A percentile compares a stretch with the other conserved stretches of the same genome.
Conservation (phyloP, 352 stramenopile genomes). For the Globisporangium splendens region DNA sequence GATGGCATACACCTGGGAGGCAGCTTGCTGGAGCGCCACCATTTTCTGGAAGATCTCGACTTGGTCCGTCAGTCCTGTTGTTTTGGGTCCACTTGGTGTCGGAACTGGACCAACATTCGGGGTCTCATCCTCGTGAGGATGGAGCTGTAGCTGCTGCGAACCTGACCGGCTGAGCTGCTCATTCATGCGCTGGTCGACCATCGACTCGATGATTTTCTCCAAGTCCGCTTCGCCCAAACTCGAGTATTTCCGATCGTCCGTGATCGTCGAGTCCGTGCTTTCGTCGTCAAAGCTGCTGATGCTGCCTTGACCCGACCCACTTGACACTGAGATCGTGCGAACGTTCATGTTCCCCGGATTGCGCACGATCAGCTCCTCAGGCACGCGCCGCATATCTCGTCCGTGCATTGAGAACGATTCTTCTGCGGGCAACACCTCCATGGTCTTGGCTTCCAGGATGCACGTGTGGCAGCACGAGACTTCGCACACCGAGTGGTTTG, state of each 20-base stretch:
- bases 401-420: slow-evolving; percentile 12
- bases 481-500: slow-evolving; percentile 11
- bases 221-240: slow-evolving; percentile 13
- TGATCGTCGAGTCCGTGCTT: not conserved
- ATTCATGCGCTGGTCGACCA: slow-evolving; percentile 16
- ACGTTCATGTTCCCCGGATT: not conserved
- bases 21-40: slow-evolving; percentile 35
- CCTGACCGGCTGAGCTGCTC: not conserved
- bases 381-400: not conserved
- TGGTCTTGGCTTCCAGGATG: slow-evolving; percentile 21
- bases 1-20: slow-evolving; percentile 34
- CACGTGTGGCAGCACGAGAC: slow-evolving; percentile 35
- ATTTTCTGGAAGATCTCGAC: slow-evolving; percentile 25
- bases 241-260: slow-evolving; percentile 8
- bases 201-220: slow-evolving; percentile 19
- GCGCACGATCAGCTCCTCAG: not conserved
- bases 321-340: not conserved
- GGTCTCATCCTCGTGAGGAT: no score
- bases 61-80: slow-evolving; percentile 4
- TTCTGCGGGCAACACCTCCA: slow-evolving; percentile 20
- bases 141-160: slow-evolving; percentile 8
- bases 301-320: not conserved
- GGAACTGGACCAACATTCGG: no score
- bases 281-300: slow-evolving; percentile 3
- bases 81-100: not conserved